Evolutionary conservation across 2,329 filamentous ascomycete genomes (phyloP).

Genomic region (Gnomoniopsis sp.): DNA sequence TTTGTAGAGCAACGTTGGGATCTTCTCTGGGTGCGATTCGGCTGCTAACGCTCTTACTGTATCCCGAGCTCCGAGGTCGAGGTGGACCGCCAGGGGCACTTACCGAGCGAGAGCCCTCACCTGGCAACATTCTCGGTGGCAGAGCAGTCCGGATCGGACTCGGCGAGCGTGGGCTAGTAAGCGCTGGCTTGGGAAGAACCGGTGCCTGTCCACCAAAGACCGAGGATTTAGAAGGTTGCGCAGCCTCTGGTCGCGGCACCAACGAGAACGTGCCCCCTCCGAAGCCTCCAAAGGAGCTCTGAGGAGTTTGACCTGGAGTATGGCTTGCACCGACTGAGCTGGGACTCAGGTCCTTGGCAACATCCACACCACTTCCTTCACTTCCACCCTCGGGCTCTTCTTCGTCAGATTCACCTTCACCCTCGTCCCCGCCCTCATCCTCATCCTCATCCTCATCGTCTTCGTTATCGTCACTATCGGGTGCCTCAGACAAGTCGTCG

Average conservation of each 20-base stretch:
- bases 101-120: conserved; percentile 53
- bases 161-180: conserved; percentile 65
- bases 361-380: conserved; percentile 62
- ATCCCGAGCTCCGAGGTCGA: conserved; percentile 23
- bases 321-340: conserved; percentile 40
- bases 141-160: conserved; percentile 64
- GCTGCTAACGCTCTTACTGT: conserved; percentile 37
- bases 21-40: conserved; percentile 40
- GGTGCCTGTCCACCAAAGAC: conserved; percentile 57
- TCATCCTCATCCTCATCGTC: conserved; percentile 28
- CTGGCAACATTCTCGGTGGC: conserved; percentile 45
- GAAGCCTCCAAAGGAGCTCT: conserved; percentile 55
- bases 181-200: conserved; percentile 50
- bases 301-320: conserved; percentile 51
- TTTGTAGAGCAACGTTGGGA: conserved; percentile 47
- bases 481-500: conserved; percentile 24
- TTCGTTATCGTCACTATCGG: conserved; percentile 26
- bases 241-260: conserved; percentile 42
- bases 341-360: conserved; percentile 61
- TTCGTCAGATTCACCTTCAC: conserved; percentile 44
- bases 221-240: conserved; percentile 33
- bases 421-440: conserved; percentile 37
- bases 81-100: conserved; percentile 51
- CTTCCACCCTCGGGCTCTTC: conserved; percentile 42
- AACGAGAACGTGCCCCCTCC: conserved; percentile 44